phyloP scores from a whole-genome alignment of 176 grass and related monocot species.

The Cenchrus americanus region DNA sequence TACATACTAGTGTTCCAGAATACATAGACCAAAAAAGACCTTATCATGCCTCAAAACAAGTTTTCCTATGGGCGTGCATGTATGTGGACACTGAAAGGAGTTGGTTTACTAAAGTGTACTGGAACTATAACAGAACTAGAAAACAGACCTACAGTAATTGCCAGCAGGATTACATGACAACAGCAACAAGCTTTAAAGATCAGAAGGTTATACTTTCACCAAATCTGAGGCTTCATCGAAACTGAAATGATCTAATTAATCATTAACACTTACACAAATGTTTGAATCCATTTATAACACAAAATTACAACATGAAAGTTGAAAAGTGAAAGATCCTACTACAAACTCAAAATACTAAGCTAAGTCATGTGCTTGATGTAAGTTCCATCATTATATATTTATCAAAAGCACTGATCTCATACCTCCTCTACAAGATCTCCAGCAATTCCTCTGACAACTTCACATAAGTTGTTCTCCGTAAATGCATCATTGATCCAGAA shows the following conservation, averaged over 20 bases:
- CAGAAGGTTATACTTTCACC: neutral
- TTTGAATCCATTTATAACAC: slow-evolving; percentile 26
- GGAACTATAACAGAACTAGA: neutral
- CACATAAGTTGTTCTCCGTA: slow-evolving; percentile 98
- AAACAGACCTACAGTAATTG: neutral
- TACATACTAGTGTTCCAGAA: neutral
- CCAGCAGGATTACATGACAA: neutral
- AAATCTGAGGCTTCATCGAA: neutral
- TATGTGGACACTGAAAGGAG: neutral
- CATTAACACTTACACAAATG: neutral
- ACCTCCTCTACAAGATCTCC: slow-evolving; percentile 98
- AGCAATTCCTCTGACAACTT: slow-evolving; percentile 95
- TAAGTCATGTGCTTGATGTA: slow-evolving; percentile 5
- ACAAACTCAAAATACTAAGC: slow-evolving; percentile 2
- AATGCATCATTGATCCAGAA: slow-evolving; percentile 94
- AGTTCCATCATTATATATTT: neutral
- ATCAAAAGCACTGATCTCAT: slow-evolving; percentile 28
- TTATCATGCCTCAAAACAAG: neutral
- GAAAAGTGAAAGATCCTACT: neutral
- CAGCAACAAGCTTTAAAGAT: neutral
- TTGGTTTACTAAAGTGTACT: neutral
- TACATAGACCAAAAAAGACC: neutral
- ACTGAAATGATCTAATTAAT: slow-evolving; percentile 9
- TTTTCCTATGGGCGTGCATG: neutral
- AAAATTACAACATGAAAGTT: neutral